phyloP scores from a whole-genome alignment of 192 early-diverging fungal species.

The Geranomyces michiganensis region DNA sequence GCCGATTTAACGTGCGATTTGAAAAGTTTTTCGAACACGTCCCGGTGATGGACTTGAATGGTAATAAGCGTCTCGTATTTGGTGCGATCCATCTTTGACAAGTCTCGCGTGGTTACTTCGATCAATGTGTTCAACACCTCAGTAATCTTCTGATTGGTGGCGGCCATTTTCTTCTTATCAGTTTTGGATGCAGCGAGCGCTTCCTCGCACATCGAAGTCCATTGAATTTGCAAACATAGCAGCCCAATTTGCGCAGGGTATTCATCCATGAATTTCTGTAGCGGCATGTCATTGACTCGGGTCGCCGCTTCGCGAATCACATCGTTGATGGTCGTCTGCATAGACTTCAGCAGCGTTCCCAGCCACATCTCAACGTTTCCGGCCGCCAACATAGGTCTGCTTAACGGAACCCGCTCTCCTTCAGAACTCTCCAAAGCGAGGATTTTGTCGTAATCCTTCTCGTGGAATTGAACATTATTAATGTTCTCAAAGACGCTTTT shows the following conservation, averaged over 20 bases:
- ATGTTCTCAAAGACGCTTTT: slow-evolving; percentile 67
- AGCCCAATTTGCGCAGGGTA: slow-evolving; percentile 69
- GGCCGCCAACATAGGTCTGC: slow-evolving; percentile 59
- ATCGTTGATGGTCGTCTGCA: slow-evolving; percentile 64
- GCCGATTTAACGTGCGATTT: slow-evolving; percentile 61
- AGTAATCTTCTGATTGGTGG: slow-evolving; percentile 59
- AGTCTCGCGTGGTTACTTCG: slow-evolving; percentile 65
- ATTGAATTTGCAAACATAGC: slow-evolving; percentile 64
- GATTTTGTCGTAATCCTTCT: slow-evolving; percentile 72
- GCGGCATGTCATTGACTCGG: slow-evolving; percentile 60
- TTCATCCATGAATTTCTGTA: slow-evolving; percentile 68
- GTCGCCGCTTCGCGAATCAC: slow-evolving; percentile 60
- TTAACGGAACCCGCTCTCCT: slow-evolving; percentile 60
- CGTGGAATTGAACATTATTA: slow-evolving; percentile 62
- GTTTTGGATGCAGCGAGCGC: slow-evolving; percentile 57
- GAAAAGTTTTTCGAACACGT: slow-evolving; percentile 68
- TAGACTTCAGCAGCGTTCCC: slow-evolving; percentile 58
- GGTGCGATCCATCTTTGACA: slow-evolving; percentile 64
- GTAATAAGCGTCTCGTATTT: slow-evolving; percentile 73
- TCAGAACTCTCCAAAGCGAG: slow-evolving; percentile 60
- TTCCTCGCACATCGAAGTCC: slow-evolving; percentile 65
- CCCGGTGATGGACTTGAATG: slow-evolving; percentile 68
- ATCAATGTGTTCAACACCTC: slow-evolving; percentile 64
- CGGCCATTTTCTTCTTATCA: slow-evolving; percentile 68
- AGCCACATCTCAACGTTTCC: slow-evolving; percentile 69